phyloP scores from a whole-genome alignment of 441 rosid genomes.

The Corymbia citriodora region DNA sequence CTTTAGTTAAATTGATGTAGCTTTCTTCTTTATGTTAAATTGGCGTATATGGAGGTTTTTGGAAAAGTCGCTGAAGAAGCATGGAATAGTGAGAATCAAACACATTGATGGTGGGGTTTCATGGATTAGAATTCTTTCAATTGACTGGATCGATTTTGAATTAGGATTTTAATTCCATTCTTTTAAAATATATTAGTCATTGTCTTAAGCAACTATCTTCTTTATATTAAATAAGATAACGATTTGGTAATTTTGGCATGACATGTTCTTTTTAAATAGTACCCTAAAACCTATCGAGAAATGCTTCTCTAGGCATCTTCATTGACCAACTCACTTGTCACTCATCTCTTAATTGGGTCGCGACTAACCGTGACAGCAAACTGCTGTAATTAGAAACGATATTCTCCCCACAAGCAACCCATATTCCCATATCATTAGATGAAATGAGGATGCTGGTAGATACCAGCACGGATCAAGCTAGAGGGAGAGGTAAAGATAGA shows the following conservation, averaged over 20 bases:
- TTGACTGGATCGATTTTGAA: accelerated
- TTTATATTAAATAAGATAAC: neutral
- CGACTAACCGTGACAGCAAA: accelerated
- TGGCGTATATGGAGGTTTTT: neutral
- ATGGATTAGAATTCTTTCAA: neutral
- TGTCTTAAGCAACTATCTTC: too few relatives aligned
- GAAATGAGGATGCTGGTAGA: neutral
- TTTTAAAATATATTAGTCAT: too few relatives aligned
- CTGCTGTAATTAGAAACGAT: neutral
- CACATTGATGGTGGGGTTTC: neutral
- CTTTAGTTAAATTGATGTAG: accelerated
- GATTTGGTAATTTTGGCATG: neutral
- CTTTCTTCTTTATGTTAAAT: neutral
- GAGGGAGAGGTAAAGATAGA: neutral
- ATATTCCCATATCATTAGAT: neutral
- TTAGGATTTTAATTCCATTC: too few relatives aligned
- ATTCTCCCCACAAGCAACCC: neutral
- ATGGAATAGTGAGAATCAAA: neutral
- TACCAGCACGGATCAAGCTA: neutral
- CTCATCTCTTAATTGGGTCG: neutral
- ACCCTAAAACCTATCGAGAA: neutral
- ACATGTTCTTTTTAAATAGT: neutral
- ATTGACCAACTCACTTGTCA: neutral
- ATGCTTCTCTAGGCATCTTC: neutral
- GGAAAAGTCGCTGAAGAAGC: neutral